A percentile compares a stretch with the other conserved stretches of the same genome.
These are phyloP conservation scores for Penicillium sp. DNA, from an alignment of 2,329 filamentous ascomycete species.

Conservation along the genomic window DNA sequence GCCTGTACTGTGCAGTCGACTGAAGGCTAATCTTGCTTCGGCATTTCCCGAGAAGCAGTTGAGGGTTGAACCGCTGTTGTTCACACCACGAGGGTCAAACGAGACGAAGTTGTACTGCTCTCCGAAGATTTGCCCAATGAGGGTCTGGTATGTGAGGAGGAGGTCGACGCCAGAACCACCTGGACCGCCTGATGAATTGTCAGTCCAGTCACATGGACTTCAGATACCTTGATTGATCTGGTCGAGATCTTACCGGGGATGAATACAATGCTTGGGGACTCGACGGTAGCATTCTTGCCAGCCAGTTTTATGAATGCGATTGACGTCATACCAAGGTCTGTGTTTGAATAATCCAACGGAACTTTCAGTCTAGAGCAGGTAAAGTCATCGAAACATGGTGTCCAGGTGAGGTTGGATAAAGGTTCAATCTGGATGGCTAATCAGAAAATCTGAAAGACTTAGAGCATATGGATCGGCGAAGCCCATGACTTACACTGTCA, in stretches of 20 bases:
- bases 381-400: conserved; percentile 15
- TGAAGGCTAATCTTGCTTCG: conserved; percentile 18
- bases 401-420: conserved; percentile 16
- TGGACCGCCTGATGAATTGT: conserved; percentile 32
- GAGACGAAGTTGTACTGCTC: conserved; percentile 46
- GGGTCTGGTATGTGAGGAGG: conserved; percentile 26
- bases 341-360: conserved; percentile 15
- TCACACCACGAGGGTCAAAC: conserved; percentile 45
- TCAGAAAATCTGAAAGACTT: conserved; percentile 5
- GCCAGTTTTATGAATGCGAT: conserved; percentile 19
- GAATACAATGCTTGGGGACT: conserved; percentile 17
- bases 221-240: background rate
- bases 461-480: background rate
- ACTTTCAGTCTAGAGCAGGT: conserved; percentile 14
- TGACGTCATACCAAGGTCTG: conserved; percentile 12
- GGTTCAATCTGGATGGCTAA: conserved; percentile 12
- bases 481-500: background rate
- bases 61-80: conserved; percentile 30
- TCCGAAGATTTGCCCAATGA: conserved; percentile 32
- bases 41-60: conserved; percentile 26
- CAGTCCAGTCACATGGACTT: background rate
- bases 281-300: conserved; percentile 15
- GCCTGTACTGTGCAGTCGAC: conserved; percentile 25
- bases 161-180: conserved; percentile 37
- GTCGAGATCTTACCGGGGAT: conserved; percentile 11